A percentile compares a stretch with the other conserved stretches of the same genome.
Conservation (phyloP, 768 basidiomycete genomes). For the Flagelloscypha sp. region DNA sequence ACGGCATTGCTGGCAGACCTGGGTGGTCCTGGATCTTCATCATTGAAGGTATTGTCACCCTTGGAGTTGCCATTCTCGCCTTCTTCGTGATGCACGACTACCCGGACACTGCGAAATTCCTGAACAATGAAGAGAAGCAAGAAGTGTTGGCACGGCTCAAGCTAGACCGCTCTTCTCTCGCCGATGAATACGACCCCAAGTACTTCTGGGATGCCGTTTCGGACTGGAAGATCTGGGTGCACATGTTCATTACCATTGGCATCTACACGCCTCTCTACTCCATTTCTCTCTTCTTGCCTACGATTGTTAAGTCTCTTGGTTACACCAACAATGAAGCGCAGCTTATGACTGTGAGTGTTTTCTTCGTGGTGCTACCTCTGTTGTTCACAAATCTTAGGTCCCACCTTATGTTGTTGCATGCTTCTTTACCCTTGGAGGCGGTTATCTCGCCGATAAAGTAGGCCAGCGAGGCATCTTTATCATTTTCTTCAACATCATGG, state of each 20-base stretch:
- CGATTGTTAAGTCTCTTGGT: conserved; percentile 9
- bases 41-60: conserved; percentile 38
- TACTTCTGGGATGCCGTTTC: conserved; percentile 31
- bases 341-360: no score
- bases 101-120: conserved; percentile 46
- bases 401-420: conserved; percentile 11
- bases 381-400: conserved; percentile 11
- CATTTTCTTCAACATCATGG: conserved; percentile 9
- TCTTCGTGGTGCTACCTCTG: no score
- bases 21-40: conserved; percentile 48
- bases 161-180: conserved; percentile 36
- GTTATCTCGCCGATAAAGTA: conserved; percentile 10
- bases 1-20: conserved; percentile 33
- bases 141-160: conserved; percentile 38
- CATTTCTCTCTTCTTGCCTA: conserved; percentile 11
- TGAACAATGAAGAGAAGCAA: conserved; percentile 37
- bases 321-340: conserved; percentile 12
- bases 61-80: conserved; percentile 32
- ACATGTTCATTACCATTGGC: conserved; percentile 13
- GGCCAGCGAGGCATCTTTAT: conserved; percentile 10
- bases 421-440: conserved; percentile 5
- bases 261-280: neutral
- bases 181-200: conserved; percentile 34
- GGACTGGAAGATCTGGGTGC: conserved; percentile 44
- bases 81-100: conserved; percentile 50